A percentile compares a stretch with the other conserved stretches of the same genome.
phyloP scores from a whole-genome alignment of 1,284 basidiomycete genomes.

The Ustilago loliicola region DNA sequence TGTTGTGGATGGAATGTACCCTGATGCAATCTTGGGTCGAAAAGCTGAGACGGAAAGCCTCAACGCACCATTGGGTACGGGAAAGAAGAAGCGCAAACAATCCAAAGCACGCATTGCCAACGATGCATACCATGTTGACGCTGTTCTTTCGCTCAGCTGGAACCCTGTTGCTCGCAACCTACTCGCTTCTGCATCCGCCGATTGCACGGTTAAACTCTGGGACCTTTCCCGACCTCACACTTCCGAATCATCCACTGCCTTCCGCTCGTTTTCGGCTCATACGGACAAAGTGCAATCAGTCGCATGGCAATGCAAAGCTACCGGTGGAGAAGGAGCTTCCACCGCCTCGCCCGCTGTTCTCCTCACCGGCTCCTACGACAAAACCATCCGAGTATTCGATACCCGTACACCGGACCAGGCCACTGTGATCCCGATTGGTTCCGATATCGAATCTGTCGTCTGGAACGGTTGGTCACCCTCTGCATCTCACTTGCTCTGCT shows the following conservation, averaged over 20 bases:
- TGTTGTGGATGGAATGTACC: slow-evolving; percentile 92
- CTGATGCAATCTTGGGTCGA: slow-evolving; percentile 89
- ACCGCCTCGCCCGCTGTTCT: slow-evolving; percentile 81
- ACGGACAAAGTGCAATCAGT: slow-evolving; percentile 98
- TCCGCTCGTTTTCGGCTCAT: slow-evolving; percentile 86
- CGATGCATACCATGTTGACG: slow-evolving; percentile 87
- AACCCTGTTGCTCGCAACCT: slow-evolving; percentile 89
- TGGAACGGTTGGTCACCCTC: slow-evolving; percentile 96
- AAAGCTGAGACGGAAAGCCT: slow-evolving; percentile 73
- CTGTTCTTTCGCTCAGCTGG: slow-evolving; percentile 92
- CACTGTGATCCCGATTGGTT: slow-evolving; percentile 82
- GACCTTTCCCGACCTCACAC: slow-evolving; percentile 81
- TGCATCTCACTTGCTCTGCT: slow-evolving; percentile 85
- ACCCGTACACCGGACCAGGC: slow-evolving; percentile 83
- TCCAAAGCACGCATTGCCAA: slow-evolving; percentile 79
- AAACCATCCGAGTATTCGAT: slow-evolving; percentile 93
- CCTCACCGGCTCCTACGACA: slow-evolving; percentile 92
- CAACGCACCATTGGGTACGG: slow-evolving; percentile 62
- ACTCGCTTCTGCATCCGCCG: slow-evolving; percentile 91
- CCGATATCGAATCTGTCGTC: slow-evolving; percentile 90
- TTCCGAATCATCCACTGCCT: slow-evolving; percentile 74
- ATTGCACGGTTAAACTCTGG: slow-evolving; percentile 97
- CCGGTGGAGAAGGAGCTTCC: slow-evolving; percentile 63
- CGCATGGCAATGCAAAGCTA: slow-evolving; percentile 81
- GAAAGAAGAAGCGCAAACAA: slow-evolving; percentile 81